Evolutionary conservation across 2,329 filamentous ascomycete genomes (phyloP), one percentile per base, ranked within the genome.

Genomic region (Trichoderma hamatum): DNA sequence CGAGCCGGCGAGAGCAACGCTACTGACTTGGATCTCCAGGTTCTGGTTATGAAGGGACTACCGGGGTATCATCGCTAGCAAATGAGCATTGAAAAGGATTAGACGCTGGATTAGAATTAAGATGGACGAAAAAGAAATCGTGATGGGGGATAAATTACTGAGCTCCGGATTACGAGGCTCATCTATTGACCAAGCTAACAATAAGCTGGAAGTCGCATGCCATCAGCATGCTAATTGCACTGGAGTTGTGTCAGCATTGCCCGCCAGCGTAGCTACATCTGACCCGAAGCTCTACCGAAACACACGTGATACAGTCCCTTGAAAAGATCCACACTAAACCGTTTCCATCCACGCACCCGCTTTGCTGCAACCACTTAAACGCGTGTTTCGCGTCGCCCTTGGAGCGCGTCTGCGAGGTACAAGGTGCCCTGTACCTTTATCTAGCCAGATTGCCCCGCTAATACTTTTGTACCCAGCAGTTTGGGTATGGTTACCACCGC

Each of bases 61-160:
- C 46, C 65, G 56, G 77, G 81, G 80, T 83, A 84, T 82, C 84
- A 85, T 85, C 78, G 80, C 83, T 82, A 68, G 68, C 39, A 49
- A 60, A 68, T 54, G n/a, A 66, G 52, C 32, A 51, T 58, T 51
- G 43, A 19, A 61, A 60, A 65, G 34, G 46, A 60, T 60, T 21
- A 32, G 55, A 64, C 54, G 59, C 39, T 58, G 36, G 61, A 65
- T 43, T 59, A 54, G 59, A 43, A 49, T 63, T 55, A 49, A 56
- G 32, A 46, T 14, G 43, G 39, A 69, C 3, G 21, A 54, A 62
- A 67, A 52, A 61, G 43, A 13, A 54, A 59, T 21, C 39, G 10
- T 5, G 49, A 26, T 16, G 21, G 26, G 34, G 34, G 62, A 34
- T 58, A 26, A 67, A 39, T 19, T 54, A 64, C 51, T 43, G 43